Percentiles rank a stretch among this genome's conserved stretches.
Conservation (phyloP, 2,329 filamentous ascomycete species). For the Orbilia brochopaga region DNA sequence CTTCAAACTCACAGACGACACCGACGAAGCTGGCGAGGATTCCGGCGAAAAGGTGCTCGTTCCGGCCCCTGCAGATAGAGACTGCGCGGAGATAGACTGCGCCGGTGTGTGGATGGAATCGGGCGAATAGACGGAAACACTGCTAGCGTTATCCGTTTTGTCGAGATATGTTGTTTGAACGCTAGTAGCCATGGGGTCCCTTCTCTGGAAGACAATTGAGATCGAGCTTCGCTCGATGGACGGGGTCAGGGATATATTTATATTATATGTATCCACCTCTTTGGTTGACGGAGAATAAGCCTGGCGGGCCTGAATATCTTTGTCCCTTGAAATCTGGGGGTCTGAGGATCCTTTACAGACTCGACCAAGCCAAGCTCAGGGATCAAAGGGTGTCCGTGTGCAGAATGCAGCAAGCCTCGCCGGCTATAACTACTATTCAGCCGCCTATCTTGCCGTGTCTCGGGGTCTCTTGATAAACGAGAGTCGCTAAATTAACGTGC, state of each 20-base stretch:
- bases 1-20: constrained; percentile 30
- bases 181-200: constrained; percentile 26
- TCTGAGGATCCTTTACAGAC: constrained; percentile 21
- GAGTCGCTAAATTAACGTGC: background rate
- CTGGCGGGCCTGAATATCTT: background rate
- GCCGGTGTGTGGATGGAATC: constrained; percentile 41
- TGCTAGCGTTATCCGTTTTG: constrained; percentile 23
- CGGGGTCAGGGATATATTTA: constrained; percentile 47
- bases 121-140: constrained; percentile 28
- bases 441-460: constrained; percentile 45
- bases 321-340: background rate
- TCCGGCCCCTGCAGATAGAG: background rate
- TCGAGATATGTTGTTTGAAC: constrained; percentile 42
- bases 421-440: constrained; percentile 36
- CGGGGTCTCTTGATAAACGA: constrained; percentile 9
- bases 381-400: background rate
- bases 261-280: constrained; percentile 20
- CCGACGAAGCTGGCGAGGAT: constrained; percentile 40
- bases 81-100: constrained; percentile 16
- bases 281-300: constrained; percentile 2
- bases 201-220: constrained; percentile 39
- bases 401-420: constrained; percentile 2
- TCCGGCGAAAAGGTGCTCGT: constrained; percentile 33
- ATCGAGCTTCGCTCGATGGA: constrained; percentile 34
- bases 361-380: constrained; percentile 8